These are phyloP conservation scores for Marsdenia floribunda DNA, from an alignment of 257 asterid species.

Conservation along the genomic window DNA sequence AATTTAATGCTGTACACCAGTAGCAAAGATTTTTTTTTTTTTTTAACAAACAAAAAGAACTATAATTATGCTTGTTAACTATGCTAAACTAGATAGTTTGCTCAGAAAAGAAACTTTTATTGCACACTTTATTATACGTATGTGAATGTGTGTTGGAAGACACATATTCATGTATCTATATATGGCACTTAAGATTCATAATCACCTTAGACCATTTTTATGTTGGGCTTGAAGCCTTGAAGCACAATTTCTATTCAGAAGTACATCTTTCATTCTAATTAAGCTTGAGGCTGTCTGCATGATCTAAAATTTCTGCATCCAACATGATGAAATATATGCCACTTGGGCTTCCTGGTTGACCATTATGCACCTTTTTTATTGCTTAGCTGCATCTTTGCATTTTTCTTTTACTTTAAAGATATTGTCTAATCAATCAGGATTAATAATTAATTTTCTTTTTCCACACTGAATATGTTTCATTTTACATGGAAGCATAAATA, in stretches of 20 bases:
- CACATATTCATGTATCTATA: neutral
- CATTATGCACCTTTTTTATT: neutral
- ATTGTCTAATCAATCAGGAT: neutral
- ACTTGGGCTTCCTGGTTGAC: neutral
- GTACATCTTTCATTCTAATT: neutral
- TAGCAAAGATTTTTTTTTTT: neutral
- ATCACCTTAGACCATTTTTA: neutral
- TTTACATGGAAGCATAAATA: neutral
- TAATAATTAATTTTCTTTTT: neutral
- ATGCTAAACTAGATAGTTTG: neutral
- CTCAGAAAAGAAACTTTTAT: neutral
- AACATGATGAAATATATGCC: neutral
- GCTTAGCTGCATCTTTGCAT: neutral
- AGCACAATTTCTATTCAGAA: neutral
- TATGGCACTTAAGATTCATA: neutral
- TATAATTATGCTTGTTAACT: neutral
- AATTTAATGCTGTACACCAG: neutral
- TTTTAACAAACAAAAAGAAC: neutral
- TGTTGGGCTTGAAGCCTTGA: neutral
- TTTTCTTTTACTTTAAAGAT: neutral
- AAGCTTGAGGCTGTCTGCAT: neutral
- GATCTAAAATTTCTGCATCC: neutral
- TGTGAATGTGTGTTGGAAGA: neutral
- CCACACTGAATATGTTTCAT: neutral
- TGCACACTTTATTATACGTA: neutral